Percentiles rank a stretch among this genome's conserved stretches.
phyloP scores from a whole-genome alignment of 2,329 filamentous ascomycete genomes.

The Sarocladium brachiariae region DNA sequence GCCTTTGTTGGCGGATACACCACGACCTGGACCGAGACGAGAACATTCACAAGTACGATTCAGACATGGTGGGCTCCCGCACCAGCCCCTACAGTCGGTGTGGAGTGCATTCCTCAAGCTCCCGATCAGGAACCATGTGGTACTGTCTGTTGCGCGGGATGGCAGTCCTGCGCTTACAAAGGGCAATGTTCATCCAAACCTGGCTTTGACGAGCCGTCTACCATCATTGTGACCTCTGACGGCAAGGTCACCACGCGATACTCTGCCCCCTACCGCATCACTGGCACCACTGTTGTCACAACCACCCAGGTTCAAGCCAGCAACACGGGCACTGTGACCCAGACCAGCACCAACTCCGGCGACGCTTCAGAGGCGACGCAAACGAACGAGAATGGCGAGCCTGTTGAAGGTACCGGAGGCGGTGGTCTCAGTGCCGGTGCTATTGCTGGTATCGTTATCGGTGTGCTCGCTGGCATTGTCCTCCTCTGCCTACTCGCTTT shows the following conservation, averaged over 20 bases:
- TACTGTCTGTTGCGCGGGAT: constrained; percentile 60
- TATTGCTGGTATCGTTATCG: constrained; percentile 76
- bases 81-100: constrained; percentile 35
- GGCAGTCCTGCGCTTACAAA: constrained; percentile 57
- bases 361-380: constrained; percentile 29
- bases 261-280: constrained; percentile 45
- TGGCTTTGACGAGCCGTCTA: constrained; percentile 35
- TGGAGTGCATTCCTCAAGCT: constrained; percentile 43
- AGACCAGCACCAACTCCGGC: constrained; percentile 40
- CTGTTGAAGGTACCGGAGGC: constrained; percentile 29
- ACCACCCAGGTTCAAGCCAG: constrained; percentile 32
- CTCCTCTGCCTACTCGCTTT: constrained; percentile 66
- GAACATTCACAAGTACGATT: constrained; percentile 53
- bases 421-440: constrained; percentile 59
- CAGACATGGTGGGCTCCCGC: constrained; percentile 42
- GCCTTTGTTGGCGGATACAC: constrained; percentile 35
- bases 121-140: constrained; percentile 57
- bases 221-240: constrained; percentile 37
- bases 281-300: constrained; percentile 42
- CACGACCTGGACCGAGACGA: constrained; percentile 55
- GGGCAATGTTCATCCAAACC: constrained; percentile 53
- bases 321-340: constrained; percentile 40
- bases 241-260: constrained; percentile 48
- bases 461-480: constrained; percentile 58
- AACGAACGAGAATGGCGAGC: constrained; percentile 27